Conservation (phyloP, 2,329 filamentous ascomycete genomes). For the Fusarium pseudonygamai region DNA sequence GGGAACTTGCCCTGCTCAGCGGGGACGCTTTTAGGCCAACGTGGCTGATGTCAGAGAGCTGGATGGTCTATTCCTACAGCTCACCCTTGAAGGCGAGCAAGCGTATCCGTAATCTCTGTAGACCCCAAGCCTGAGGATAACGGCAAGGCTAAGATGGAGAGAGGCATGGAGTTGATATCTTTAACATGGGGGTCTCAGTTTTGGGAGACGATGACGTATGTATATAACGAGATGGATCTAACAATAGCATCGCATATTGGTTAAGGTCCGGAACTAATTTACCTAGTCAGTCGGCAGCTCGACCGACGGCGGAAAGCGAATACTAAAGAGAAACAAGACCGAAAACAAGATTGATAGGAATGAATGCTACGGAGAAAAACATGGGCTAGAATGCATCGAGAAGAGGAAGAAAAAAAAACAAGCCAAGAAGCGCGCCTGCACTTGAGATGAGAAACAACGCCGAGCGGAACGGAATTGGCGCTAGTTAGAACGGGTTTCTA, state of each 20-base stretch:
- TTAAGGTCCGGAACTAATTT: neutral
- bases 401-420: slow-evolving; percentile 6
- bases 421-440: slow-evolving; percentile 33
- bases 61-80: slow-evolving; percentile 32
- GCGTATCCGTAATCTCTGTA: neutral
- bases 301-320: neutral
- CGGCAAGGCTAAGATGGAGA: neutral
- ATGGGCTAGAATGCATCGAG: slow-evolving; percentile 27
- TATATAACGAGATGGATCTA: slow-evolving; percentile 12
- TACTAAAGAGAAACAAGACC: neutral
- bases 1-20: slow-evolving; percentile 34
- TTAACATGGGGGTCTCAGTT: slow-evolving; percentile 4
- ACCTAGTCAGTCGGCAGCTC: neutral
- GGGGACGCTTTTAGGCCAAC: slow-evolving; percentile 26
- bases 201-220: slow-evolving; percentile 12
- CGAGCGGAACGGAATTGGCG: slow-evolving; percentile 33
- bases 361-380: slow-evolving; percentile 1
- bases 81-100: neutral
- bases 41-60: slow-evolving; percentile 44
- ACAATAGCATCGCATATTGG: slow-evolving; percentile 21
- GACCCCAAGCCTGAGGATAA: neutral
- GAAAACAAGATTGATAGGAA: slow-evolving; percentile 9
- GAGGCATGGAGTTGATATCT: neutral
- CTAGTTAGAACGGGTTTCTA: slow-evolving; percentile 32
- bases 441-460: slow-evolving; percentile 34